Evolutionary conservation across 139 green algal species (phyloP).

Genomic region (Diplosphaera chodatii): DNA sequence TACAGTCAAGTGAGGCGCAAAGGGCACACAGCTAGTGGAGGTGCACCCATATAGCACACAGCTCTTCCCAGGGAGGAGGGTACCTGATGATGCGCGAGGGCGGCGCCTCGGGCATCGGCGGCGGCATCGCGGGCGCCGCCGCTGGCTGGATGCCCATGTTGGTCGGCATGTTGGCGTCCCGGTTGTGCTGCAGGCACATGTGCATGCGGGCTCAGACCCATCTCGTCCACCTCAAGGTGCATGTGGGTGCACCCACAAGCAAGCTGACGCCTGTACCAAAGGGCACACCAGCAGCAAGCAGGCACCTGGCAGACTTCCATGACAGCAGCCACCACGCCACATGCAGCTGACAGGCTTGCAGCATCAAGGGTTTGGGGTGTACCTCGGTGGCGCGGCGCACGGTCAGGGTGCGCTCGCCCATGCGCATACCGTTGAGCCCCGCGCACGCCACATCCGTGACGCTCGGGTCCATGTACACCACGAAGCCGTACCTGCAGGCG

Average conservation of each 20-base stretch:
- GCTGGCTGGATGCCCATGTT: neutral
- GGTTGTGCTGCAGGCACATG: neutral
- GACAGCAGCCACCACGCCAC: too few species aligned
- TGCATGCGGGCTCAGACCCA: too few species aligned
- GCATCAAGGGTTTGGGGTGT: neutral
- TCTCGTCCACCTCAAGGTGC: too few species aligned
- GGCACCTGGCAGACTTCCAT: too few species aligned
- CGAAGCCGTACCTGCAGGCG: slow-evolving; percentile 91
- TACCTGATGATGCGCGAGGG: slow-evolving; percentile 10
- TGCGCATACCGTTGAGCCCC: slow-evolving; percentile 89
- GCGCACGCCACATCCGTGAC: slow-evolving; percentile 84
- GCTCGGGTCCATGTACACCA: slow-evolving; percentile 76
- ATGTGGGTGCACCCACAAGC: too few species aligned
- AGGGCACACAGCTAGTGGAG: too few species aligned
- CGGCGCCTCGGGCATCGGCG: slow-evolving; percentile 6
- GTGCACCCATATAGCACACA: too few species aligned
- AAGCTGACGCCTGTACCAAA: too few species aligned
- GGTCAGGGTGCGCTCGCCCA: slow-evolving; percentile 93
- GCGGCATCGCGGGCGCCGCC: slow-evolving; percentile 5
- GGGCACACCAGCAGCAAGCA: too few species aligned
- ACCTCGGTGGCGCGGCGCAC: slow-evolving; percentile 76
- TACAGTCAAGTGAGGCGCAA: too few species aligned
- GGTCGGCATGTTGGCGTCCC: neutral
- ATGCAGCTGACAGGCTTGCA: too few species aligned
- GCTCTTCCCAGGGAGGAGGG: too few species aligned